phyloP scores from a whole-genome alignment of 129 eudicot species.

The Artemisia annua region DNA sequence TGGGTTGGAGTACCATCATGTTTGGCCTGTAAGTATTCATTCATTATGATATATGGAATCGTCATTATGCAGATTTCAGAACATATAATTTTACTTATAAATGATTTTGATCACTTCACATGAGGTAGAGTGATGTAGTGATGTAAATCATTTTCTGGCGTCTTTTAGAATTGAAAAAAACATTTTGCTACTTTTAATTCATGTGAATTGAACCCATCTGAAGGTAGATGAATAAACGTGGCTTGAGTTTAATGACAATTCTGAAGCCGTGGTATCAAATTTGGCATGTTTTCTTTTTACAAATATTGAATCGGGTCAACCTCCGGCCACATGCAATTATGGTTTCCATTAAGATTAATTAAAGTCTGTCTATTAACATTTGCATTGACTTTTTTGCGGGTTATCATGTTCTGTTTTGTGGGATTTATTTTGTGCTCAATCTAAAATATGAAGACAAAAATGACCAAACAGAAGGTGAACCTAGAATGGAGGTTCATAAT shows the following conservation, averaged over 20 bases:
- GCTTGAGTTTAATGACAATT: neutral
- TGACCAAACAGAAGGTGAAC: constrained; percentile 10
- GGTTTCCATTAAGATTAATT: neutral
- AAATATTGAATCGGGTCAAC: too few relatives aligned
- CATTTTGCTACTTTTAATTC: neutral
- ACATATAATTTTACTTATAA: neutral
- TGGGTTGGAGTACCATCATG: constrained; percentile 80
- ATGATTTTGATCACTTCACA: neutral
- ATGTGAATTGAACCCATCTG: neutral
- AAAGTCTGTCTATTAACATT: too few relatives aligned
- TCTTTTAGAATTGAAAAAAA: neutral
- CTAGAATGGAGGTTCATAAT: neutral
- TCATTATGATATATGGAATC: neutral
- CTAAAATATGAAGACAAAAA: constrained; percentile 2
- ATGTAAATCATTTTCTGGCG: neutral
- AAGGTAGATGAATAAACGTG: constrained; percentile 2
- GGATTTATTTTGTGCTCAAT: neutral
- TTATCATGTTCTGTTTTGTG: neutral
- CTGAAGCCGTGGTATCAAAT: neutral
- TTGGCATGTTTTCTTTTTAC: too few relatives aligned
- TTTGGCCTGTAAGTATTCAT: constrained; percentile 87
- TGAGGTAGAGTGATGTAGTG: neutral
- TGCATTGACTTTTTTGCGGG: neutral
- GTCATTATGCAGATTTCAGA: neutral
- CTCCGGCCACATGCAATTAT: neutral